These are phyloP conservation scores for Phytophthora ramorum DNA, from an alignment of 352 stramenopile species.

Conservation along the genomic window DNA sequence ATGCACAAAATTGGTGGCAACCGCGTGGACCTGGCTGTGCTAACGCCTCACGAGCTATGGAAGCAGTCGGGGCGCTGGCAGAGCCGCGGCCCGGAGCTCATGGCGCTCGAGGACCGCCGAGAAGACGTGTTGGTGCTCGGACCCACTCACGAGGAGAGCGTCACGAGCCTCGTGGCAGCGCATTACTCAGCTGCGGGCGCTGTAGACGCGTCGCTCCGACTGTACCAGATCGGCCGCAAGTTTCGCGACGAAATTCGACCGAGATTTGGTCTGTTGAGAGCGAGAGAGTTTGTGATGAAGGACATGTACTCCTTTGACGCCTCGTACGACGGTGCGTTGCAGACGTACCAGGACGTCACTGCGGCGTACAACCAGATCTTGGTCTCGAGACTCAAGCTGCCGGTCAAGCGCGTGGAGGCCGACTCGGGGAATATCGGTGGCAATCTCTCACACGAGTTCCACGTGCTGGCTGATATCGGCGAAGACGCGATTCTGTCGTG, in stretches of 20 bases:
- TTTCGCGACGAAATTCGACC: constrained; percentile 91
- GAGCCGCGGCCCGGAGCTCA: constrained; percentile 81
- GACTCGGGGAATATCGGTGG: constrained; percentile 90
- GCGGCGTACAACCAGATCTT: constrained; percentile 84
- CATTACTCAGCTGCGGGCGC: constrained; percentile 52
- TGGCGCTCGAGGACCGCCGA: constrained; percentile 80
- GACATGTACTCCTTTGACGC: constrained; percentile 92
- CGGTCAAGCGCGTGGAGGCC: constrained; percentile 82
- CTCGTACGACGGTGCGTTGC: constrained; percentile 57
- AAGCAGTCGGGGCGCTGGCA: constrained; percentile 86
- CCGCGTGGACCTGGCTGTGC: constrained; percentile 81
- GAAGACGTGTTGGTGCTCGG: constrained; percentile 73
- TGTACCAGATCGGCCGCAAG: constrained; percentile 91
- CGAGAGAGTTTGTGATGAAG: constrained; percentile 92
- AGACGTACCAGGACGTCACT: constrained; percentile 85
- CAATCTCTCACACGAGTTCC: constrained; percentile 91
- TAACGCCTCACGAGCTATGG: constrained; percentile 84
- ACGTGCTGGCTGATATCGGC: constrained; percentile 82
- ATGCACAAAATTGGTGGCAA: constrained; percentile 84
- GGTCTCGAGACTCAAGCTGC: constrained; percentile 62
- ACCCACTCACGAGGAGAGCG: constrained; percentile 87
- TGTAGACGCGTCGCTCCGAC: constrained; percentile 55
- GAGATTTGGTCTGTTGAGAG: constrained; percentile 82
- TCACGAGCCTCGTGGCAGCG: constrained; percentile 80
- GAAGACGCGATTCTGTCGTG: constrained; percentile 88